Base-by-base conservation (phyloP, 2,329 filamentous ascomycete species). In the Penicillium palitans region DNA sequence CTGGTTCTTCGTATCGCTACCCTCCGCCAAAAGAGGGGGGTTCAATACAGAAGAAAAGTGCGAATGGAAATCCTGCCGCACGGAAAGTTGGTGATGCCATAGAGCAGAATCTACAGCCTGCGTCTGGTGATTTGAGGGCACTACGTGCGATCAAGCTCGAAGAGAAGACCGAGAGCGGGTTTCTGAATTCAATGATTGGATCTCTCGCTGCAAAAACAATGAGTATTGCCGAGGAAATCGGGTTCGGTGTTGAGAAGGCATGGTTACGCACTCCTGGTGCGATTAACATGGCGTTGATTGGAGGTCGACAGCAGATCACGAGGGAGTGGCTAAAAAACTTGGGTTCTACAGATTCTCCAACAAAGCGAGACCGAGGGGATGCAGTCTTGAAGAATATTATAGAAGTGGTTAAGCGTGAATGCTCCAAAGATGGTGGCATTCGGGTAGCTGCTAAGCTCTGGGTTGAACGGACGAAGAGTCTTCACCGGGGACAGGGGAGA, bases 251-350 rank as follows among this genome's bases (percentile, higher is more conserved):
- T 0, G 91, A 98, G 75, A 90, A 84, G 62, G 93, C 96, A 68
- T 87, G 95, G 80, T 75, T 99, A 67, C 83, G 93, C 46, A 98
- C 99, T 61, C 95, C 95, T 0, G 96, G 90, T 73, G 97, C 93
- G 40, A 82, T 95, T 61, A 98, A 98, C 74, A 86, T 88, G 19
- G 91, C 88, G 0, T 79, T 99, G 31, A 72, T 98, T 41, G 93
- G 93, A 4, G 83, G 37, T 49, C 57, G 19, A 29, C 54, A 31
- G 17, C 7, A 7, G 19, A 31, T 33, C 17, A 21, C 39, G 19
- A 7, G 17, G 8, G 39, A 24, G n/a, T 31, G 49, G 49, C 3
- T n/a, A 12, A 24, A 29, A 15, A 29, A n/a, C 12, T 15, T 7
- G 4, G 13, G 4, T 25, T 27, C 37, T 27, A 12, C 21, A n/a